Evolutionary conservation across 164 flowering plant species (phyloP).

Genomic region (Chloranthus sessilifolius): DNA sequence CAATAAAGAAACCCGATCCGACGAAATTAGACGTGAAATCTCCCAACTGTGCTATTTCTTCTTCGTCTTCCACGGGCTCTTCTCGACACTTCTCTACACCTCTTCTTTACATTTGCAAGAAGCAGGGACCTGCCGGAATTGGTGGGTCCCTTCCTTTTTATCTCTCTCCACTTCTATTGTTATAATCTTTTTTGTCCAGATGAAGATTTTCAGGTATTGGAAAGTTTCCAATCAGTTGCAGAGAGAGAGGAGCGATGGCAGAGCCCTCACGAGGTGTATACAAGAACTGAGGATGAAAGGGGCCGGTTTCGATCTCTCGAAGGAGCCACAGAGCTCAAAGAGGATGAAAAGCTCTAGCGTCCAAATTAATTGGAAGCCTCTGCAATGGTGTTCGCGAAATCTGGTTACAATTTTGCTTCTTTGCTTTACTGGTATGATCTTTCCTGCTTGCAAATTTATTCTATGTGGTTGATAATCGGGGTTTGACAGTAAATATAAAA

Average conservation of each 20-base stretch:
- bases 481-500: too few species aligned
- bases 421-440: conserved; percentile 48
- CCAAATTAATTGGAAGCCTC: conserved; percentile 77
- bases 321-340: conserved; percentile 50
- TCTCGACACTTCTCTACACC: conserved; percentile 55
- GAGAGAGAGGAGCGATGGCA: conserved; percentile 47
- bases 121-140: conserved; percentile 27
- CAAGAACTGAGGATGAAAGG: conserved; percentile 97
- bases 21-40: conserved; percentile 42
- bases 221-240: conserved; percentile 49
- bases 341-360: conserved; percentile 93
- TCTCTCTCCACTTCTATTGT: conserved; percentile 39
- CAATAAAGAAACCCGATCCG: conserved; percentile 50
- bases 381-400: conserved; percentile 54
- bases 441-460: conserved; percentile 51
- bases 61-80: conserved; percentile 55
- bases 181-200: conserved; percentile 50
- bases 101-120: conserved; percentile 23
- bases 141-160: conserved; percentile 70
- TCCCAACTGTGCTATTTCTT: conserved; percentile 70
- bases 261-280: conserved; percentile 52
- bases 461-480: conserved; percentile 40
- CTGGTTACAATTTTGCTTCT: conserved; percentile 47
- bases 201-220: conserved; percentile 60
- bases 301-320: conserved; percentile 67